Evolutionary conservation across 148 eudicot genomes (phyloP).

Genomic region (Suaeda aralocaspica): DNA sequence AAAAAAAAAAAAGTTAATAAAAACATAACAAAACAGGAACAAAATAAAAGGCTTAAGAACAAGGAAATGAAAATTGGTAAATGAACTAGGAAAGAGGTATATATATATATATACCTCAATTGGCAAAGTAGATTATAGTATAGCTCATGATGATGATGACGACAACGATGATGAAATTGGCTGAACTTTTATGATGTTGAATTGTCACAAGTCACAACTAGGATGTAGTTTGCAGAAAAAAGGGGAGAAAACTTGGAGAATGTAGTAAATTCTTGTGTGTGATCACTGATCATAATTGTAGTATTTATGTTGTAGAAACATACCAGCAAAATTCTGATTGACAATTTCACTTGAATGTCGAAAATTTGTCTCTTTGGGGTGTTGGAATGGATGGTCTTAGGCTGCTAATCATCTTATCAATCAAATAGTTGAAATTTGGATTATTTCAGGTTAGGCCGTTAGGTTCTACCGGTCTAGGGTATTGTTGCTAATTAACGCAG

Average conservation of each 20-base stretch:
- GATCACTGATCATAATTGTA: slow-evolving; percentile 3
- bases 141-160: not conserved
- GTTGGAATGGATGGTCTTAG: no score
- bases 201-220: not conserved
- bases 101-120: not conserved
- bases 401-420: no score
- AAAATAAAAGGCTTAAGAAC: not conserved
- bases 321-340: not conserved
- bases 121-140: not conserved
- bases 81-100: not conserved
- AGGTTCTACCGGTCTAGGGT: no score
- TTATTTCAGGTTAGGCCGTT: no score
- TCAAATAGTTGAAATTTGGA: no score
- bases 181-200: not conserved
- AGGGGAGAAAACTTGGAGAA: not conserved
- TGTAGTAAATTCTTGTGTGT: slow-evolving; percentile 12
- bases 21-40: no score
- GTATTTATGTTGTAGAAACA: not conserved
- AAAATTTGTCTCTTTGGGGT: no score
- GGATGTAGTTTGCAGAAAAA: not conserved
- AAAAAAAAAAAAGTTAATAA: not conserved
- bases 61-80: no score
- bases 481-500: no score
- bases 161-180: not conserved
- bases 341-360: not conserved